A percentile compares a stretch with the other conserved stretches of the same genome.
These are phyloP conservation scores for Pseudozyma tsukubaensis DNA, from an alignment of 1,284 basidiomycete species.

Conservation along the genomic window DNA sequence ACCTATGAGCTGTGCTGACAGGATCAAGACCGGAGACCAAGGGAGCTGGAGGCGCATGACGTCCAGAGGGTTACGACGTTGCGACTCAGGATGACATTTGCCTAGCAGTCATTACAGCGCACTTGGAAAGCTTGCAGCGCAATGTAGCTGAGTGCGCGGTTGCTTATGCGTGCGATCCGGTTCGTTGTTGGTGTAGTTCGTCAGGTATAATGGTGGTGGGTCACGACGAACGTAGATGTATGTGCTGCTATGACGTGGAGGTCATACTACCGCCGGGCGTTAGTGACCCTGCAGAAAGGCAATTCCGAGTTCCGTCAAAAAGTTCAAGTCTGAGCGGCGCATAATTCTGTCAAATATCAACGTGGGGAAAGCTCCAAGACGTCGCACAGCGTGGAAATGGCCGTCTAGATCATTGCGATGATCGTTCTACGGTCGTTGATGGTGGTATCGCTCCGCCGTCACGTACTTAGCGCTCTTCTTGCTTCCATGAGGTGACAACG, in stretches of 20 bases:
- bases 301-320: slow-evolving; percentile 8
- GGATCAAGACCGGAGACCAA: slow-evolving; percentile 13
- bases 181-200: neutral
- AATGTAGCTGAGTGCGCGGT: neutral
- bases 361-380: too few relatives aligned
- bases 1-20: slow-evolving; percentile 10
- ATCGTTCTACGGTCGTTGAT: too few relatives aligned
- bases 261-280: slow-evolving; percentile 1
- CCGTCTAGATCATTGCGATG: too few relatives aligned
- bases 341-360: neutral
- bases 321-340: neutral
- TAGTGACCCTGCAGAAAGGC: slow-evolving; percentile 1
- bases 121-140: neutral
- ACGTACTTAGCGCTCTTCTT: too few relatives aligned
- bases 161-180: neutral
- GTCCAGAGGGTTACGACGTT: neutral
- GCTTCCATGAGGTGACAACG: too few relatives aligned
- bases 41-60: slow-evolving; percentile 20
- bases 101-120: slow-evolving; percentile 9
- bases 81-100: neutral
- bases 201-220: neutral
- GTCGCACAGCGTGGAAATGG: too few relatives aligned
- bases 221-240: neutral
- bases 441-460: too few relatives aligned
- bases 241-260: slow-evolving; percentile 11